Conservation (phyloP, 345 rosid species). For the Trapa bicornis region DNA sequence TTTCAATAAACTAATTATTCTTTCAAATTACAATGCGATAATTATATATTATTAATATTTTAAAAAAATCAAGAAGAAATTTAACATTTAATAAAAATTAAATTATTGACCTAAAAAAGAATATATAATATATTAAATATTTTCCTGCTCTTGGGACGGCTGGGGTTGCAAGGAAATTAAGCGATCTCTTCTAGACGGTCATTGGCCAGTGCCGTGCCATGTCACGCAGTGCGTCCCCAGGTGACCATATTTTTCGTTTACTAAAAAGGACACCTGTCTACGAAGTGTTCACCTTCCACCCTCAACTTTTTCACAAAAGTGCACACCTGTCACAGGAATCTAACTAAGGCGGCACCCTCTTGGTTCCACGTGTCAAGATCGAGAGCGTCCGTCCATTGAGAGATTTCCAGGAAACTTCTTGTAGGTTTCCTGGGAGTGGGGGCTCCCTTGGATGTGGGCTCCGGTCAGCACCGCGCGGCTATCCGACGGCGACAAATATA, state of each 20-base stretch:
- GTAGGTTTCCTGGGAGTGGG: slow-evolving; percentile 13
- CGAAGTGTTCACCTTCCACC: background rate
- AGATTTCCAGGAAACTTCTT: slow-evolving; percentile 16
- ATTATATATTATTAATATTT: no score
- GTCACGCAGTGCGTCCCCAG: background rate
- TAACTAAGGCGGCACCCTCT: background rate
- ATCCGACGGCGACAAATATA: slow-evolving; percentile 27
- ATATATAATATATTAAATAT: no score
- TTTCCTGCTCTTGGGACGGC: no score
- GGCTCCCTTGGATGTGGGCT: background rate
- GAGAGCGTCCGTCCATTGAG: background rate
- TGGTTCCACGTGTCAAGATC: background rate
- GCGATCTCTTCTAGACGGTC: no score
- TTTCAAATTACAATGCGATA: no score
- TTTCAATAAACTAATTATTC: no score
- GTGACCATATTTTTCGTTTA: background rate
- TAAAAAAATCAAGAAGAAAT: no score
- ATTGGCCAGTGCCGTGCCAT: no score
- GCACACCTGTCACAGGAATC: background rate
- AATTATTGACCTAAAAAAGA: no score
- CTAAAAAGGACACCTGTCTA: background rate
- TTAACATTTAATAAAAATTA: no score
- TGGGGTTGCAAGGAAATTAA: no score
- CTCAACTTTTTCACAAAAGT: background rate
- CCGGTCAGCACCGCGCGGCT: slow-evolving; percentile 44